Base-by-base conservation (phyloP, 495 filamentous ascomycete species). In the Xylaria nigripes region DNA sequence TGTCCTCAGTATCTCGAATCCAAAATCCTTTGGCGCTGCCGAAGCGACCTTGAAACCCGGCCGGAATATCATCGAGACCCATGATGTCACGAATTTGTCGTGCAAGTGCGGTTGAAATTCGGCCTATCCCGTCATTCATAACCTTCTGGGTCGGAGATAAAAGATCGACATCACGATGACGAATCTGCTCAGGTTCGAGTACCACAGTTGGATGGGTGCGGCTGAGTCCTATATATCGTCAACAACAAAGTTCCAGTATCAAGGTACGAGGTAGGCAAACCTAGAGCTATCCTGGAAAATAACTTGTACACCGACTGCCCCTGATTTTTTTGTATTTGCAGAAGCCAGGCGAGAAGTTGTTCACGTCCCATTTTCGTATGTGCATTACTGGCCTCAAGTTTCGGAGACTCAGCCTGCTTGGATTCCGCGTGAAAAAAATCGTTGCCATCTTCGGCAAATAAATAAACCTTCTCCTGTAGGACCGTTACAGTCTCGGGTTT, bases 11-110 rank as follows among this genome's bases (percentile, higher is more conserved):
- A 57, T 85, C 82, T 15, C 92, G 75, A 69, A 91, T 81, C 91
- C 92, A 96, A 38, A 96, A 70, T 2, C 93, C 93, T 68, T 97
- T 96, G 1, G 89, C 87, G 6, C 86, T 83, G 2, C 84, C 86
- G 55, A 97, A 82, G 38, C 92, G 76, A 10, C 76, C 92, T 69
- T 96, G 92, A 48, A 94, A 86, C 6, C 76, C 81, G 51, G 84
- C 86, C 0, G 91, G 89, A 0, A 84, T 76, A 38, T 76, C 73
- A 3, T 72, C 59, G 6, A 90, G 72, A 0, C 81, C 80, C 29
- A 91, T 72, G 2, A 63, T 60, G 30, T 83, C 72, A 8, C 78
- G 76, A 13, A 92, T 77, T 32, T 73, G 70, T 21, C 73, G 69
- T 6, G 86, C 88, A 21, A 88, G 74, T 3, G 66, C 65, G 32